These are phyloP conservation scores for Populus euphratica DNA, from an alignment of 345 rosid genomes.

Conservation along the genomic window DNA sequence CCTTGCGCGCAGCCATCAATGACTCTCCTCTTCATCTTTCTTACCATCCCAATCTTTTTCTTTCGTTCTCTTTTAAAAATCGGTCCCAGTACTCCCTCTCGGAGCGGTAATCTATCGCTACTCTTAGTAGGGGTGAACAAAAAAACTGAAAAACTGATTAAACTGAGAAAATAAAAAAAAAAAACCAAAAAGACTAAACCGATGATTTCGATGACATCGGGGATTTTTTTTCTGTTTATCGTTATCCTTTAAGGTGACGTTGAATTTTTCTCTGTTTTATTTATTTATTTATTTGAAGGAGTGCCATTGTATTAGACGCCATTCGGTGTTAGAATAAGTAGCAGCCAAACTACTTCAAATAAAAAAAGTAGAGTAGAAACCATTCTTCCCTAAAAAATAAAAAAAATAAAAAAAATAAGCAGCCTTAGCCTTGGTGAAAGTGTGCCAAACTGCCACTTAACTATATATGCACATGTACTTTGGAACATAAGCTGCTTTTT, in stretches of 20 bases:
- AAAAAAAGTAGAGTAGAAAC: background rate
- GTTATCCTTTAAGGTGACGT: background rate
- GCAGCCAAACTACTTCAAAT: background rate
- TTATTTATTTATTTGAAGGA: no score
- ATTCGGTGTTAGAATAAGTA: background rate
- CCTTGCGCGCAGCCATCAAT: no score
- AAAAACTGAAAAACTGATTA: no score
- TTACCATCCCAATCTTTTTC: no score
- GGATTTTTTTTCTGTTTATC: rapidly evolving
- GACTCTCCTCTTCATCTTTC: no score
- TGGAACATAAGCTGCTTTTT: background rate
- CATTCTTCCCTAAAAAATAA: background rate
- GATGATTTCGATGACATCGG: background rate
- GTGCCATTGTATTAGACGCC: background rate
- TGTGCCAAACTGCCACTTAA: background rate
- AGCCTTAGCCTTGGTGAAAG: background rate
- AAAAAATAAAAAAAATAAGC: no score
- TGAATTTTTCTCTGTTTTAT: background rate
- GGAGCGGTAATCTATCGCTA: no score
- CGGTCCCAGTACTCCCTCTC: no score
- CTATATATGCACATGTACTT: background rate
- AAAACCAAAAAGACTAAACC: no score
- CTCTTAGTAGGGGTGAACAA: no score
- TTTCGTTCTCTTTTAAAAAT: no score
- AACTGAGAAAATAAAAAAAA: no score